Evolutionary conservation across 1,284 basidiomycete genomes (phyloP), one percentile per base, ranked within the genome.

Genomic region (Trametes sp.): DNA sequence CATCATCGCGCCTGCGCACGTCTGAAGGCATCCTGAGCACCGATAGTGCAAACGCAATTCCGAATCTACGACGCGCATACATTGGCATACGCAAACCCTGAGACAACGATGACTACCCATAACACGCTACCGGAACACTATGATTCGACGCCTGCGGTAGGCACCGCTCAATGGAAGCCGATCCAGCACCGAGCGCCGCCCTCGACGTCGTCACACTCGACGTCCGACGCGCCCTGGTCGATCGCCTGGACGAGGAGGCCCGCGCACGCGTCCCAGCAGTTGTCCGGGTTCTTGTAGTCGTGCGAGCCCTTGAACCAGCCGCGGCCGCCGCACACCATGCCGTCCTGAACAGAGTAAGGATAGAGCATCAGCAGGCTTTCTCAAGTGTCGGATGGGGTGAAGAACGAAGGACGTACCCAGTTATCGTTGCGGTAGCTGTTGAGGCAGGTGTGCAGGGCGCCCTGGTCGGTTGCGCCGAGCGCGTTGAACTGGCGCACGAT

Each of bases 241-340:
- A 51, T 50, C 28, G 46, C 56, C 21, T 24, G 21, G 13, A 38
- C 23, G 28, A 57, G 46, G 31, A 46, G 23, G 16, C 38, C 29
- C 29, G 38, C 29, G 46, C 56, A 58, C 21, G 56, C 56, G 31
- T 58, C 56, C 16, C 33, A 58, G 56, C 56, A 58, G 56, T 58
- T 51, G 19, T 41, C 11, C 23, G 56, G 35, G 24, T 16, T 50
- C 33, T 58, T 51, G 50, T 51, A 51, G 21, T 51, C n/a, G 50
- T 51, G 50, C 9, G 3, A 23, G 33, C 50, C 33, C 33, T 45
- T 49, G 29, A 49, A 49, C 38, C 46, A 49, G 38, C 56, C 45
- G 38, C 35, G 48, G 5, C 48, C 48, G 28, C 48, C 48, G 33
- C 50, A 36, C 33, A 36, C 23, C 35, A 16, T 36, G 21, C 50